Percentiles rank a stretch among this genome's conserved stretches.
These are phyloP conservation scores for Actinomortierella wolfii DNA, from an alignment of 371 early-diverging fungal species.

Conservation along the genomic window DNA sequence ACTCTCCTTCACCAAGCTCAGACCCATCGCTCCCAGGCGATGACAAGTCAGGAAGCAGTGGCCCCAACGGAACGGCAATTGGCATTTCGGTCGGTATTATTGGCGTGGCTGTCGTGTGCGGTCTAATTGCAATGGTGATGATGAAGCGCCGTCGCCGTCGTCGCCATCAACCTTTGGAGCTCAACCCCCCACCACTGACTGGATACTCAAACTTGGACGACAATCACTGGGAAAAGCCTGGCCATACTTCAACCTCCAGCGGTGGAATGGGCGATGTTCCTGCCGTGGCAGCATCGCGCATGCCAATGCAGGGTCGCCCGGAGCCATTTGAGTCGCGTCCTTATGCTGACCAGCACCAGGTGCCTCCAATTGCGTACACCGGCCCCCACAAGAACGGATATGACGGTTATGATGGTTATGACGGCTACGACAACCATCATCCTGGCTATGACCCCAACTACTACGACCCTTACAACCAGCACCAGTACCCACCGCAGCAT, in stretches of 20 bases:
- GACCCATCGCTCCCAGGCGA: constrained; percentile 9
- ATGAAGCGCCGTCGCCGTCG: constrained; percentile 37
- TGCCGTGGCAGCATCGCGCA: no score
- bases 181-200: constrained; percentile 17
- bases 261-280: background rate
- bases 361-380: no score
- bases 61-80: constrained; percentile 20
- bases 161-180: constrained; percentile 24
- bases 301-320: no score
- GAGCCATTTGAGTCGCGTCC: no score
- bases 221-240: constrained; percentile 31
- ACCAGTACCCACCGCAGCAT: no score
- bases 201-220: constrained; percentile 10
- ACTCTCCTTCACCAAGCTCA: constrained; percentile 1
- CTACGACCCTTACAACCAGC: no score
- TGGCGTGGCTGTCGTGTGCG: constrained; percentile 23
- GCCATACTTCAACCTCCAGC: constrained; percentile 7
- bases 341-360: no score
- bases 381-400: constrained; percentile 1
- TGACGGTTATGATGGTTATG: constrained; percentile 7
- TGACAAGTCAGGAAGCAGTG: background rate
- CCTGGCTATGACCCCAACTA: constrained; percentile 12
- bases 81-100: constrained; percentile 26
- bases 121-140: constrained; percentile 19
- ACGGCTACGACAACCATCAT: background rate